Evolutionary conservation across 805 yeast species (phyloP).

Genomic region (Nakazawaea ambrosiae): DNA sequence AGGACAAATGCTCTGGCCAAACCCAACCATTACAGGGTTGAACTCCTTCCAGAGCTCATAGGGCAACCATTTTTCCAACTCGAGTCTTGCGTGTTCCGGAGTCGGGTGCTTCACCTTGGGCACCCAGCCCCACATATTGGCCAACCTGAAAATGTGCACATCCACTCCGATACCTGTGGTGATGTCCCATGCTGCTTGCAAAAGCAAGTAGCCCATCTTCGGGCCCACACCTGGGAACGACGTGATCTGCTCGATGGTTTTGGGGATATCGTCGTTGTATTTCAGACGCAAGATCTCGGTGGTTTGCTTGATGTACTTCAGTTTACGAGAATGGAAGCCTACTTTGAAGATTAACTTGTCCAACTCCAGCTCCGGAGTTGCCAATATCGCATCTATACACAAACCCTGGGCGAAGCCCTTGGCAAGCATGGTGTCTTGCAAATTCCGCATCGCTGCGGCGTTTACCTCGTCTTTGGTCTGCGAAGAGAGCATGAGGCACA

Average conservation of each 20-base stretch:
- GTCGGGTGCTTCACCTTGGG: conserved; percentile 36
- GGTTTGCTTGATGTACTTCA: conserved; percentile 59
- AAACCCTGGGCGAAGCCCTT: conserved; percentile 42
- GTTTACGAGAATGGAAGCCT: conserved; percentile 82
- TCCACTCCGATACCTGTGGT: conserved; percentile 90
- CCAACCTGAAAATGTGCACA: conserved; percentile 78
- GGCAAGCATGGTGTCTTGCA: conserved; percentile 42
- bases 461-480: conserved; percentile 91
- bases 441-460: conserved; percentile 56
- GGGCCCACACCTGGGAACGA: conserved; percentile 91
- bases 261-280: conserved; percentile 67
- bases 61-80: conserved; percentile 71
- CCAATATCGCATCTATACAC: conserved; percentile 45
- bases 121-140: conserved; percentile 80
- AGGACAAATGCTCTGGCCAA: conserved; percentile 84
- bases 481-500: conserved; percentile 81
- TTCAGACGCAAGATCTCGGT: conserved; percentile 42
- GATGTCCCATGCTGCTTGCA: conserved; percentile 78
- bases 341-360: conserved; percentile 69
- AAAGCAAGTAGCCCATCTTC: conserved; percentile 80
- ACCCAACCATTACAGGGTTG: conserved; percentile 84
- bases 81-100: conserved; percentile 71
- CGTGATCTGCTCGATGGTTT: conserved; percentile 54
- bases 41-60: conserved; percentile 72
- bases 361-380: conserved; percentile 45